Base-by-base conservation (phyloP, 2,329 filamentous ascomycete genomes). In the Phialophora tarda region DNA sequence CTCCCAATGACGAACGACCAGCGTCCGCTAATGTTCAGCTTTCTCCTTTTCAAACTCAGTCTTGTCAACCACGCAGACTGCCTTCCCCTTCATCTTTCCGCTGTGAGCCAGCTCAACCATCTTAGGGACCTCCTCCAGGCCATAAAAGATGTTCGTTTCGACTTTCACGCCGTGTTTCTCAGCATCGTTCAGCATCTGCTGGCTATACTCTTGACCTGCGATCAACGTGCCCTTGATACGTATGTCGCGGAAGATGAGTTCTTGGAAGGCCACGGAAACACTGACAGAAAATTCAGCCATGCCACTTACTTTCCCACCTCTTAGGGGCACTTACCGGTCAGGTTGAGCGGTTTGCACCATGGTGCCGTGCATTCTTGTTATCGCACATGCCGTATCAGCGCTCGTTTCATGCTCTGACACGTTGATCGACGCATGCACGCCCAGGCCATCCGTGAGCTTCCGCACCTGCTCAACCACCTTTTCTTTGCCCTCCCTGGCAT, bases 341-440 rank as follows among this genome's bases (percentile, higher is more conserved):
- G 59, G 59, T 75, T 87, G 85, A n/a, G 85, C 85, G 56, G 88
- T 82, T 73, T 88, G 85, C 1, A 88, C 78, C 72, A 88, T 78
- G 0, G 78, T 81, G 2, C 85, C 86, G 72, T 89, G 86, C 81
- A 84, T 87, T 71, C 80, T 83, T 0, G 86, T 89, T 0, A 87
- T 77, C 0, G 85, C 85, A 60, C 83, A 85, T 0, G 80, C 82
- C 24, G 82, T 74, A 4, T 80, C 84, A 48, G 84, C 82, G 2
- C 86, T 82, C 0, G 75, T 76, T 1, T 78, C 73, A 21, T 83
- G 82, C 68, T 88, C 85, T n/a, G 81, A 81, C 0, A 88, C 73
- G 56, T 83, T 83, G 12, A 89, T 74, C 0, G 85, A 82, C 1
- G 82, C 82, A 63, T 86, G 81, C 0, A 81, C 85, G 0, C 86